Evolutionary conservation across 2,329 filamentous ascomycete genomes (phyloP).

Genomic region (Aspergillus hortae): DNA sequence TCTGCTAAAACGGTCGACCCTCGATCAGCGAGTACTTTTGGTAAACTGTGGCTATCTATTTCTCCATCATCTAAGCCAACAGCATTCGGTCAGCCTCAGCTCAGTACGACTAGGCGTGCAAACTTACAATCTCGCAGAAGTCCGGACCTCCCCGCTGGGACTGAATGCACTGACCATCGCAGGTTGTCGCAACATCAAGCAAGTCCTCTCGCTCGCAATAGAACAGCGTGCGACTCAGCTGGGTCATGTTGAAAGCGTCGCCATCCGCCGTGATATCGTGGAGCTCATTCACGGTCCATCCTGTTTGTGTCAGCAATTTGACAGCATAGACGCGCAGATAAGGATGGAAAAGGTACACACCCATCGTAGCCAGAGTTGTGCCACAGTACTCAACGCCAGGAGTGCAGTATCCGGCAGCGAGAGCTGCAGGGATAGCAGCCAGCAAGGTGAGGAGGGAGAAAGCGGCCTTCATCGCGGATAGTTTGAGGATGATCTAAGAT

Average conservation of each 20-base stretch:
- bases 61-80: too few relatives aligned
- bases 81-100: too few relatives aligned
- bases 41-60: too few relatives aligned
- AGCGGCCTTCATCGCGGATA: background rate
- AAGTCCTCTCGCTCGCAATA: background rate
- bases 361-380: background rate
- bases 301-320: background rate
- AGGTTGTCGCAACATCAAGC: background rate
- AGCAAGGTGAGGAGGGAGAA: background rate
- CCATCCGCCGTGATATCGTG: background rate
- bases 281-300: background rate
- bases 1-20: too few relatives aligned
- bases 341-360: background rate
- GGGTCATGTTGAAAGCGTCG: background rate
- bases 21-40: too few relatives aligned
- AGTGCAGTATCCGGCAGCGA: background rate
- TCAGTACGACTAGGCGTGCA: background rate
- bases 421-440: background rate
- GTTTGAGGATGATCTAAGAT: background rate
- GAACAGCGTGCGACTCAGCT: background rate
- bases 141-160: background rate
- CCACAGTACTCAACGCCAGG: constrained; percentile 2
- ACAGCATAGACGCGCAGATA: background rate
- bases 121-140: background rate
- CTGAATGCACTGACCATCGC: background rate